Base-by-base conservation (phyloP, 2,329 filamentous ascomycete species). In the Neoascochyta sp. region DNA sequence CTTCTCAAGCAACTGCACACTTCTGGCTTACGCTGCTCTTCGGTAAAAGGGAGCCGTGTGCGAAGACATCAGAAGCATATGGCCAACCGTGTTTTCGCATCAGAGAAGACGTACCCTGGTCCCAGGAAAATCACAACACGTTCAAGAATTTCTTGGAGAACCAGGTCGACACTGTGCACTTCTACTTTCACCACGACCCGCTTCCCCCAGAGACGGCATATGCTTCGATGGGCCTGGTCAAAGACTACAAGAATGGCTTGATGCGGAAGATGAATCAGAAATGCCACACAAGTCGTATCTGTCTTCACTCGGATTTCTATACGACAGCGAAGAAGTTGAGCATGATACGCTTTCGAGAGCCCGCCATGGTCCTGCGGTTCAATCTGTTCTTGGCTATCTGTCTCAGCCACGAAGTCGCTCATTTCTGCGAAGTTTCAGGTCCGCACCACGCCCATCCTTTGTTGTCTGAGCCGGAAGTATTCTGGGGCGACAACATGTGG, bases 1-100 rank as follows among this genome's bases (percentile, higher is more conserved):
- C 55, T 11, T 62, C 61, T 30, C 52, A 49, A n/a, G 56, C 54
- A 6, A 63, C 60, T 5, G 53, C 60, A 16, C 39, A 45, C 18
- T 65, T 62, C 27, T 65, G 60, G 60, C 59, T 63, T 30, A 64
- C 60, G 8, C 36, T 64, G 9, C 47, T 57, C 2, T 63, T 62
- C 41, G 62, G 62, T 13, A 48, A 62, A 13, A 47, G 62, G 20
- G 50, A 57, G 24, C 30, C 39, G 6, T 61, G 57, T 23, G 25
- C 45, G 16, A 39, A 46, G 24, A 59, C 57, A 4, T 57, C 56
- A 5, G 42, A 52, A 30, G 32, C 47, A 10, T 59, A 60, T 24
- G 56, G 55, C 1, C 54, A 59, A 24, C 50, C 47, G 11, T 59
- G 56, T 32, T 52, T 42, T 25, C 55, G 61, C n/a, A 63, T 64